Percentiles rank a stretch among this genome's conserved stretches.
Evolutionary conservation across 1,284 basidiomycete genomes (phyloP).

Genomic region (Pseudozyma sp.): DNA sequence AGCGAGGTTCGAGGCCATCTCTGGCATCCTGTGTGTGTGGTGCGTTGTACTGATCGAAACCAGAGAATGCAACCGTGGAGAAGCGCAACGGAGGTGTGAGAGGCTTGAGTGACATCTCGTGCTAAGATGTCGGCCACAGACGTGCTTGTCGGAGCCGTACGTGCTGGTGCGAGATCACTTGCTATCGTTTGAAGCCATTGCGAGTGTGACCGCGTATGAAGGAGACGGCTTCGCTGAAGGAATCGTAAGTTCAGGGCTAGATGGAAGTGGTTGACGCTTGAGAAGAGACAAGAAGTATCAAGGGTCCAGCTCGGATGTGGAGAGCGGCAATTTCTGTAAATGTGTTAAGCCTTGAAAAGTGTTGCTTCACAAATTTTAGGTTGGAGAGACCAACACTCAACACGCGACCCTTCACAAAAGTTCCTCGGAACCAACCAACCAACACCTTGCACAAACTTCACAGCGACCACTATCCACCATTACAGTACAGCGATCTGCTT

Average conservation of each 20-base stretch:
- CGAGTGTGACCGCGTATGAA: too few species aligned
- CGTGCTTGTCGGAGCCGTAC: too few species aligned
- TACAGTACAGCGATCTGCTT: neutral
- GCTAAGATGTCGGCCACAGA: too few species aligned
- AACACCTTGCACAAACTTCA: neutral
- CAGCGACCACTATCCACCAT: neutral
- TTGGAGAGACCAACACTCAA: constrained; percentile 40
- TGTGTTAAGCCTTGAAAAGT: constrained; percentile 16
- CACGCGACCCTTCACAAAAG: constrained; percentile 33
- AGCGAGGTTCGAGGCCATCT: constrained; percentile 8
- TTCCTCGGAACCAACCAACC: too few species aligned
- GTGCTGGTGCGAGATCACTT: too few species aligned
- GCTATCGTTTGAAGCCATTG: too few species aligned
- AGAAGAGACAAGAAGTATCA: constrained; percentile 2
- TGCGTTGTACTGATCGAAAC: constrained; percentile 5
- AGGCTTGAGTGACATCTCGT: constrained; percentile 46
- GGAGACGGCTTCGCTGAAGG: neutral
- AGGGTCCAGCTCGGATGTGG: constrained; percentile 18
- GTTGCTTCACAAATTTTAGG: neutral
- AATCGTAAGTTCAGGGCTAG: neutral
- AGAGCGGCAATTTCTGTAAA: neutral
- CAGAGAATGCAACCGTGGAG: constrained; percentile 54
- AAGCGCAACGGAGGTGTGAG: constrained; percentile 62
- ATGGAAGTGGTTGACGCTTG: neutral
- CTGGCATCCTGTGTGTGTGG: neutral